Conservation (phyloP, 169 alveolate species). For the Plasmodium relictum region DNA sequence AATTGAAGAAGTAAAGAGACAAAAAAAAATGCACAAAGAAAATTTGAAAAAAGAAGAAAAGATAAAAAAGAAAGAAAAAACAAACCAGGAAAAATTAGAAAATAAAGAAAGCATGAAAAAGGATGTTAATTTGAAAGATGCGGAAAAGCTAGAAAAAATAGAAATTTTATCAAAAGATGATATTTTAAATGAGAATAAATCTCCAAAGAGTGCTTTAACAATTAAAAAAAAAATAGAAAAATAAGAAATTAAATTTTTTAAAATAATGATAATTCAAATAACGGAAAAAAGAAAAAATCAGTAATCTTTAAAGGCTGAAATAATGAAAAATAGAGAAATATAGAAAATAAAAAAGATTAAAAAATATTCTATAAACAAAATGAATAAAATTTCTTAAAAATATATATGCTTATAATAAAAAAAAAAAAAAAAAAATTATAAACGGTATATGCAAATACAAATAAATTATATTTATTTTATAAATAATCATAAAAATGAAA, state of each 20-base stretch:
- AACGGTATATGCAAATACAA: no score
- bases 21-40: slow-evolving; percentile 59
- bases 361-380: no score
- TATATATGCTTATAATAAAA: no score
- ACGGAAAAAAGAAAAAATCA: neutral
- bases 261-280: no score
- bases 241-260: neutral
- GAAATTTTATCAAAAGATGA: slow-evolving; percentile 17
- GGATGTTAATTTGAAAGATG: slow-evolving; percentile 28
- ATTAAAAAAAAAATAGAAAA: slow-evolving; percentile 6
- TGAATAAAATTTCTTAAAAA: no score
- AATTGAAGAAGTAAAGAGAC: slow-evolving; percentile 67
- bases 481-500: no score
- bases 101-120: slow-evolving; percentile 31
- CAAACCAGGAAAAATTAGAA: slow-evolving; percentile 32
- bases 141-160: slow-evolving; percentile 8
- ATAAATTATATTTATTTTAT: no score
- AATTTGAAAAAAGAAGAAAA: slow-evolving; percentile 71
- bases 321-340: no score
- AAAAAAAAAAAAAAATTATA: no score
- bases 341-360: no score
- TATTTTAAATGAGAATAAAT: slow-evolving; percentile 15
- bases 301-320: neutral
- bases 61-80: slow-evolving; percentile 68
- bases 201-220: slow-evolving; percentile 11